Conservation (phyloP, 2,329 filamentous ascomycete genomes). For the Diaporthe caulivora region DNA sequence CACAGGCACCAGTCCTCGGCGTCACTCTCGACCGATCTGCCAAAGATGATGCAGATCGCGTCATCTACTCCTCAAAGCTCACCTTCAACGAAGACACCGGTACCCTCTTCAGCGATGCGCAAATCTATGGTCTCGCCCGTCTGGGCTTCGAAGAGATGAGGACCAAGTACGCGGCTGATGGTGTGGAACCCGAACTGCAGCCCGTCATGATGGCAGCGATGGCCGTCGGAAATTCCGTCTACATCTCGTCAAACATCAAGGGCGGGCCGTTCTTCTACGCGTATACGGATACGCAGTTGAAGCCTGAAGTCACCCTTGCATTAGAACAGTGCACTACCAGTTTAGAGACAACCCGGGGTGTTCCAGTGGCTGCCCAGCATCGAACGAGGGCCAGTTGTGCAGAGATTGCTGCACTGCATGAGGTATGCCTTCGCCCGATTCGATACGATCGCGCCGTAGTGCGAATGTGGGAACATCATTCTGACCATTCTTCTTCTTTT, state of each 20-base stretch:
- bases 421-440: not conserved
- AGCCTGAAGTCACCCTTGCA: conserved; percentile 5
- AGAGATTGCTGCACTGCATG: conserved; percentile 13
- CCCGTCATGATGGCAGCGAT: conserved; percentile 22
- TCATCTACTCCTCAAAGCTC: conserved; percentile 7
- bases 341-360: not conserved
- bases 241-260: not conserved
- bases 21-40: not conserved
- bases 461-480: not conserved
- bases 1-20: conserved; percentile 6
- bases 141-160: conserved; percentile 21
- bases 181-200: not conserved
- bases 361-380: conserved; percentile 3
- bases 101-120: conserved; percentile 7
- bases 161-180: conserved; percentile 1
- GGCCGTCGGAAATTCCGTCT: not conserved
- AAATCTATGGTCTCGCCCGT: conserved; percentile 16
- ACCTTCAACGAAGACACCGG: conserved; percentile 10
- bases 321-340: not conserved
- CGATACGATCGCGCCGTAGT: not conserved
- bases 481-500: not conserved
- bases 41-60: not conserved
- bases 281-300: not conserved
- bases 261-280: conserved; percentile 16
- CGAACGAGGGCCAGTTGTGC: not conserved